Conservation (phyloP, 2,329 filamentous ascomycete genomes). For the Fusarium fujikuroi region DNA sequence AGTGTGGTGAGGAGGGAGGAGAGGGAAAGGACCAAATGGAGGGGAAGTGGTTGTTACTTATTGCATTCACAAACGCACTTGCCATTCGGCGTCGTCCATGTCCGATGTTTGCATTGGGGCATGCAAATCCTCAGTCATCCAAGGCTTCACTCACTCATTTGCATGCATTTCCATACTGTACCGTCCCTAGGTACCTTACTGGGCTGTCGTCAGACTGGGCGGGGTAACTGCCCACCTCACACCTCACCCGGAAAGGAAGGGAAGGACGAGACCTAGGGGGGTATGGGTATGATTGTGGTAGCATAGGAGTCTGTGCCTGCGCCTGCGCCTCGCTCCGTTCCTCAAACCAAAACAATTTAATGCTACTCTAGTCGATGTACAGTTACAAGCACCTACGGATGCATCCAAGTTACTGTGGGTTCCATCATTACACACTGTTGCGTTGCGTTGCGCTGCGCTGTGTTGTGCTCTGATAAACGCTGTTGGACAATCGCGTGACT, state of each 20-base stretch:
- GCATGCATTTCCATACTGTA: slow-evolving; percentile 29
- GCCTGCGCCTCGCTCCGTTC: slow-evolving; percentile 32
- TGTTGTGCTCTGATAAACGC: not conserved
- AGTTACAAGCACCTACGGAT: slow-evolving; percentile 3
- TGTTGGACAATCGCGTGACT: slow-evolving; percentile 47
- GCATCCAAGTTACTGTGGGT: slow-evolving; percentile 15
- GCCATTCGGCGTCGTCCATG: slow-evolving; percentile 29
- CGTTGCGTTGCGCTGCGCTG: not conserved
- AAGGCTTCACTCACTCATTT: slow-evolving; percentile 4
- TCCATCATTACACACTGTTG: not conserved
- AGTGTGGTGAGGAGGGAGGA: slow-evolving; percentile 43
- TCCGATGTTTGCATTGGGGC: slow-evolving; percentile 17
- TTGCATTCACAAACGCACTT: slow-evolving; percentile 40
- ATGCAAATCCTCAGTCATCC: slow-evolving; percentile 35
- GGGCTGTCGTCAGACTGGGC: slow-evolving; percentile 57
- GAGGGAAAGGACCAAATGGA: slow-evolving; percentile 38
- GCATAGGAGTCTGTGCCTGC: slow-evolving; percentile 16
- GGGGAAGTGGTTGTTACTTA: slow-evolving; percentile 52
- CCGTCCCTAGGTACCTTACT: slow-evolving; percentile 13
- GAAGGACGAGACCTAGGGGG: slow-evolving; percentile 25
- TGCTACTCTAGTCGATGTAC: slow-evolving; percentile 7
- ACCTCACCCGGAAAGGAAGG: slow-evolving; percentile 26
- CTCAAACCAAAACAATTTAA: not conserved
- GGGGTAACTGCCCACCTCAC: slow-evolving; percentile 51
- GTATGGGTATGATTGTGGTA: slow-evolving; percentile 18